Evolutionary conservation across 202 grass and related monocot species (phyloP), one percentile per base, ranked within the genome.

Genomic region (Schoenoplectus tabernaemontani): DNA sequence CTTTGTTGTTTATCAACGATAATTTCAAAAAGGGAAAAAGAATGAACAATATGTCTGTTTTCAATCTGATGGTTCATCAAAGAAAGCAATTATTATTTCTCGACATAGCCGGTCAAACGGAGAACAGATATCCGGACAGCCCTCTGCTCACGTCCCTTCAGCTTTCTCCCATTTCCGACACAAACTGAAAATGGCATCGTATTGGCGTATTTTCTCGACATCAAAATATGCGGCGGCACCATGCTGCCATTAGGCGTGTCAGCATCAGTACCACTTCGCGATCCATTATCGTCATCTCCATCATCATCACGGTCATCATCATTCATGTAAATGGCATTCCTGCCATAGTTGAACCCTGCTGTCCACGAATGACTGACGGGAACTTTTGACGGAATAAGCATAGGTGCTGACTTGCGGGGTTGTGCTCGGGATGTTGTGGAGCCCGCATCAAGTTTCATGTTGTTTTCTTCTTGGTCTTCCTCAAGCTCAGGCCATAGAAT

Each of bases 71-170:
- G 2, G 4, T 37, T 37, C 36, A 37, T 37, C 36, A 37, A 37
- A 37, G 36, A 37, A 5, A 28, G 13, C 1, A 38, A 1, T 22
- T 2, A 8, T 83, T 59, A 89, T 67, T 23, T 76, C 81, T 97
- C 93, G 53, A 97, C 85, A 77, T 89, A 97, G 0, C 90, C 90
- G 28, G 90, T 97, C 88, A 91, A 86, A 61, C 88, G 88, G 59
- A 93, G 90, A 57, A 91, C 78, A 37, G 88, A 43, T 16, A 43
- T 85, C 24, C 93, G 86, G 76, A 86, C 61, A 51, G 19, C 81
- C 9, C 34, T 67, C 48, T 91, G 88, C 82, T 97, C 90, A n/a
- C 88, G 88, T 53, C 93, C 93, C 83, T 93, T 97, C 81, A 97
- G 90, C 43, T 90, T 97, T 78, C 93, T 86, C 11, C 93, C 90